These are phyloP conservation scores for Coniella lustricola DNA, from an alignment of 2,329 filamentous ascomycete species.

Conservation along the genomic window DNA sequence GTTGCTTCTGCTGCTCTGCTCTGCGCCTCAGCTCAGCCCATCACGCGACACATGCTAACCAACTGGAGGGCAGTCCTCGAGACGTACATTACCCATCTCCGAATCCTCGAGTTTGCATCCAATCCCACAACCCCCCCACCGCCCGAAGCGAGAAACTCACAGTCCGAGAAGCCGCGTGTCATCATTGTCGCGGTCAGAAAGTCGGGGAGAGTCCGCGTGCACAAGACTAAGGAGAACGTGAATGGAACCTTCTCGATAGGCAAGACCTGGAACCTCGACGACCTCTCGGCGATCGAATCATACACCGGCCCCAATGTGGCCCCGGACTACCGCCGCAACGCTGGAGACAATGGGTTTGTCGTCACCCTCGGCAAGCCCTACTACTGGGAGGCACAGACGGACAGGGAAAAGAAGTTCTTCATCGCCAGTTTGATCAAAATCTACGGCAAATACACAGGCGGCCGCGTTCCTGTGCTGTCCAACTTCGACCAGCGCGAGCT, in stretches of 20 bases:
- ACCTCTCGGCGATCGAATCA: constrained; percentile 75
- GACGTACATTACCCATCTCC: constrained; percentile 96
- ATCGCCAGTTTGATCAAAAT: constrained; percentile 95
- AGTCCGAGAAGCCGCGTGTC: constrained; percentile 78
- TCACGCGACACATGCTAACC: constrained; percentile 13
- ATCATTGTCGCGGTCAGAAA: constrained; percentile 92
- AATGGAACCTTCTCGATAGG: constrained; percentile 95
- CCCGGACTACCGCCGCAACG: constrained; percentile 64
- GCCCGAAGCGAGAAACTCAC: constrained; percentile 59
- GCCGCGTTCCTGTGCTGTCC: constrained; percentile 67
- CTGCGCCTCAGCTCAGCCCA: not conserved
- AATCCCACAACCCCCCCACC: constrained; percentile 81
- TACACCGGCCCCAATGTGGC: constrained; percentile 57
- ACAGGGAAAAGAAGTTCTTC: constrained; percentile 98
- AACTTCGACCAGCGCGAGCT: constrained; percentile 79
- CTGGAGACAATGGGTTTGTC: constrained; percentile 74
- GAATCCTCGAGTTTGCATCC: constrained; percentile 77
- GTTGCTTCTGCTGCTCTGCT: constrained; percentile 8
- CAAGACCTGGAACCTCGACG: constrained; percentile 96
- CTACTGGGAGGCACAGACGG: constrained; percentile 89
- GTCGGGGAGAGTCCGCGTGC: constrained; percentile 86
- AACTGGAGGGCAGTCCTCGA: constrained; percentile 55
- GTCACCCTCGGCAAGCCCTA: constrained; percentile 91
- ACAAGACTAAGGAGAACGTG: constrained; percentile 92
- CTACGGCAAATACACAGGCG: constrained; percentile 91